These are phyloP conservation scores for Pseudomicrostroma phylloplanum DNA, from an alignment of 1,284 basidiomycete genomes.

Conservation along the genomic window DNA sequence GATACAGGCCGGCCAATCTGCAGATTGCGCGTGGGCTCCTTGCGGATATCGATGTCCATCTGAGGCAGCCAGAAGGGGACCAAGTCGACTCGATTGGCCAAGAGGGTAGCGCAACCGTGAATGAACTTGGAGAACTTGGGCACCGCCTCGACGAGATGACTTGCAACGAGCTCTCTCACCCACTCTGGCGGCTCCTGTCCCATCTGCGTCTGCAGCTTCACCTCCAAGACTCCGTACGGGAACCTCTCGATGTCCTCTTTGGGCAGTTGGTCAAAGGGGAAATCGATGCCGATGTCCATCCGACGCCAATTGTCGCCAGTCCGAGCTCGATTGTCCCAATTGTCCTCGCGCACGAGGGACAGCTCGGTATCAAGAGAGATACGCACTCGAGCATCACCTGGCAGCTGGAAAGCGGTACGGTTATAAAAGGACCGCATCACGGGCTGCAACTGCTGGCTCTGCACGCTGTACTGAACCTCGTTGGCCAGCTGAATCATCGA, in stretches of 20 bases:
- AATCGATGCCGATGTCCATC: constrained; percentile 85
- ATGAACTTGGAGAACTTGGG: constrained; percentile 78
- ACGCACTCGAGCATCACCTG: constrained; percentile 92
- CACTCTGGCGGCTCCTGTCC: constrained; percentile 94
- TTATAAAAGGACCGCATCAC: constrained; percentile 99
- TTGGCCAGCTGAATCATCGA: constrained; percentile 91
- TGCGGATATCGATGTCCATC: constrained; percentile 60
- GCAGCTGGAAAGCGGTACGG: constrained; percentile 95
- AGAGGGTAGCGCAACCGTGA: constrained; percentile 86
- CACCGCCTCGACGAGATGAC: constrained; percentile 64
- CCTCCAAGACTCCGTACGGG: constrained; percentile 87
- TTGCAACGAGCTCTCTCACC: constrained; percentile 89
- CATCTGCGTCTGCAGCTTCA: constrained; percentile 92
- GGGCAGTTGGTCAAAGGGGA: constrained; percentile 74
- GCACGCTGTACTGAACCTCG: constrained; percentile 86
- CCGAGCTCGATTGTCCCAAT: constrained; percentile 80
- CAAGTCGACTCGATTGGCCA: constrained; percentile 91
- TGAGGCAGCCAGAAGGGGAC: constrained; percentile 98
- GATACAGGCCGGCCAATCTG: constrained; percentile 41
- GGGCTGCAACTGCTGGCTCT: constrained; percentile 70
- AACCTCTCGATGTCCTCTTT: constrained; percentile 80
- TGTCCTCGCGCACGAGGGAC: constrained; percentile 87
- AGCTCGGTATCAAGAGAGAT: constrained; percentile 97
- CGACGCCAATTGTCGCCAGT: constrained; percentile 86
- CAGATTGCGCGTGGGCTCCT: constrained; percentile 32